Conservation (phyloP, 208 protist species). For the Leishmania mexicana region DNA sequence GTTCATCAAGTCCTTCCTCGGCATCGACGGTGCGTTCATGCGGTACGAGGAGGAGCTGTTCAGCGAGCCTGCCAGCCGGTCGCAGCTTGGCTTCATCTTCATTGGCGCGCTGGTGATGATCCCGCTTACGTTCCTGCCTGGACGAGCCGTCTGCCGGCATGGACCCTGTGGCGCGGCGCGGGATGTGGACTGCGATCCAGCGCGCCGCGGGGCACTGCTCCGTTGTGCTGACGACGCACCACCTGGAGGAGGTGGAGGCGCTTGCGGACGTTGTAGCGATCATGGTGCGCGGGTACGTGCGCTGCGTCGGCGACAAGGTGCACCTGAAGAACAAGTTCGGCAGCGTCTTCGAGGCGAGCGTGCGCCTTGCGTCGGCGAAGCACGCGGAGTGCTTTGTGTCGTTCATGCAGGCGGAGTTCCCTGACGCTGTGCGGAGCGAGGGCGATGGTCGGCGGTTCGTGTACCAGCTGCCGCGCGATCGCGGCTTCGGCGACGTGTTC, state of each 20-base stretch:
- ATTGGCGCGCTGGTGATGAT: slow-evolving; percentile 6
- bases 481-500: slow-evolving; percentile 45
- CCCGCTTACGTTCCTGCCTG: slow-evolving; percentile 8
- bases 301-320: slow-evolving; percentile 72
- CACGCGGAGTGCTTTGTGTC: slow-evolving; percentile 18
- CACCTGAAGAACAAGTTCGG: slow-evolving; percentile 78
- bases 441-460: slow-evolving; percentile 45
- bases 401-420: slow-evolving; percentile 48
- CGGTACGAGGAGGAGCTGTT: slow-evolving; percentile 7
- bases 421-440: slow-evolving; percentile 35
- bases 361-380: slow-evolving; percentile 32
- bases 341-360: slow-evolving; percentile 58
- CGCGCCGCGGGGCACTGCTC: slow-evolving; percentile 51
- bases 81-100: slow-evolving; percentile 34
- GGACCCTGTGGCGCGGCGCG: slow-evolving; percentile 60
- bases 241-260: slow-evolving; percentile 93
- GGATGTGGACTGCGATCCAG: slow-evolving; percentile 75
- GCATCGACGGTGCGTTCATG: slow-evolving; percentile 5
- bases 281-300: slow-evolving; percentile 83
- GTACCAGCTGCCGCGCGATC: slow-evolving; percentile 38
- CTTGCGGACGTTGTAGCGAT: slow-evolving; percentile 79
- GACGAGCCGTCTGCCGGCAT: slow-evolving; percentile 82
- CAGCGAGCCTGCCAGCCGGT: slow-evolving; percentile 11
- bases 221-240: slow-evolving; percentile 92
- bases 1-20: slow-evolving; percentile 64